These are phyloP conservation scores for Mortierella sp. DNA, from an alignment of 371 early-diverging fungal species.

Conservation along the genomic window DNA sequence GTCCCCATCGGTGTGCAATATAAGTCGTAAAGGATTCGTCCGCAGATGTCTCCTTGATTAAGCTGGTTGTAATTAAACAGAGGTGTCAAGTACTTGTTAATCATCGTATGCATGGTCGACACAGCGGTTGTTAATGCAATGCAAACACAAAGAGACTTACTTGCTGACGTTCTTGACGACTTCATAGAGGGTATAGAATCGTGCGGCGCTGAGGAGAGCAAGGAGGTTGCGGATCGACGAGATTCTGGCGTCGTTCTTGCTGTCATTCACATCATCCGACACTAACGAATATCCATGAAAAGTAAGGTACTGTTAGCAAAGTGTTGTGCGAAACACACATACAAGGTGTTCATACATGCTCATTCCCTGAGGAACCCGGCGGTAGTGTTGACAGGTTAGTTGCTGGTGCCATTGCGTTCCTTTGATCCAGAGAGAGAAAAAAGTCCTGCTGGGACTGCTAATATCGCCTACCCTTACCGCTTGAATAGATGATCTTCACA, in stretches of 20 bases:
- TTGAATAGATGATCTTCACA: conserved; percentile 74
- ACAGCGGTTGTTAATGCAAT: background rate
- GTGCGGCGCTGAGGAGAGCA: conserved; percentile 67
- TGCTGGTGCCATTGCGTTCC: background rate
- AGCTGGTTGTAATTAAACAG: conserved; percentile 12
- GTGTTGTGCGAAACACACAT: background rate
- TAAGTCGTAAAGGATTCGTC: conserved; percentile 41
- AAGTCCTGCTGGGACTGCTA: background rate
- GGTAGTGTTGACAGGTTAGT: background rate
- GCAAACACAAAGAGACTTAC: conserved; percentile 47
- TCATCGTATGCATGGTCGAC: background rate
- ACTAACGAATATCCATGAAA: conserved; percentile 21
- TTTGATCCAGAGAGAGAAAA: background rate
- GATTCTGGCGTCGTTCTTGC: conserved; percentile 63
- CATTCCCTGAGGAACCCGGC: background rate
- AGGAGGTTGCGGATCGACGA: conserved; percentile 69
- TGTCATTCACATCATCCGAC: conserved; percentile 57
- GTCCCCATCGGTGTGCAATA: conserved; percentile 68
- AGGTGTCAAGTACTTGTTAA: background rate
- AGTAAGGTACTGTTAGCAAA: background rate
- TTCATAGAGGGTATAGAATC: conserved; percentile 67
- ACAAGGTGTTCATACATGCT: background rate
- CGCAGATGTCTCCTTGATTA: conserved; percentile 50
- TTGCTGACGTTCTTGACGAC: conserved; percentile 61
- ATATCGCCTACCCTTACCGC: conserved; percentile 57